Conservation (phyloP, 345 rosid genomes). For the Cardamine occulta region DNA sequence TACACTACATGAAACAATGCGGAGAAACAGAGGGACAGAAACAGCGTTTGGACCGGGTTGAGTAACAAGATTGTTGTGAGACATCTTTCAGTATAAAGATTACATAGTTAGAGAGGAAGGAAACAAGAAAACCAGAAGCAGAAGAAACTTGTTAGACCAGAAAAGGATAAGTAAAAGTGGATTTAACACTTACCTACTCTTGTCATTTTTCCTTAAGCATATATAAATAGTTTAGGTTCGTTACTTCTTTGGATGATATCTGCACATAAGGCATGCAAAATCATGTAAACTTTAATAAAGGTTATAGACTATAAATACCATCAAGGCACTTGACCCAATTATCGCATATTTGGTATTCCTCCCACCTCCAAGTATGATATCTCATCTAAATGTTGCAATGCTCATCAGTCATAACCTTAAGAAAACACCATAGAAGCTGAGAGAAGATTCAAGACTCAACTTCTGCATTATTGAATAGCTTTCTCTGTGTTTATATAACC, state of each 20-base stretch:
- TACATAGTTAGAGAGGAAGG: slow-evolving; percentile 12
- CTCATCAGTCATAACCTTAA: slow-evolving; percentile 24
- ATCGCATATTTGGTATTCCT: slow-evolving; percentile 26
- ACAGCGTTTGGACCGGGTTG: neutral
- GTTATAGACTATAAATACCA: slow-evolving; percentile 37
- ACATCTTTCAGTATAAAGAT: slow-evolving; percentile 23
- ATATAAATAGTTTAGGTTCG: slow-evolving; percentile 34
- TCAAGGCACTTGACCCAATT: slow-evolving; percentile 15
- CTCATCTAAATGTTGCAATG: slow-evolving; percentile 29
- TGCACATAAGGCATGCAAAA: slow-evolving; percentile 43
- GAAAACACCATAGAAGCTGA: slow-evolving; percentile 27
- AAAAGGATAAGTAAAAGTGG: slow-evolving; percentile 19
- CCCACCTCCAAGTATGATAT: slow-evolving; percentile 26
- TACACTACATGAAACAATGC: slow-evolving; percentile 26
- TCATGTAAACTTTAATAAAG: slow-evolving; percentile 21
- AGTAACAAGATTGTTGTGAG: slow-evolving; percentile 10
- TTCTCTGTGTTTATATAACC: slow-evolving; percentile 14
- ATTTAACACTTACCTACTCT: slow-evolving; percentile 31
- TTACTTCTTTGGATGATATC: slow-evolving; percentile 43
- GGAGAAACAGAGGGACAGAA: neutral
- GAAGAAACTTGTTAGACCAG: slow-evolving; percentile 33
- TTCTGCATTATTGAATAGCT: slow-evolving; percentile 26
- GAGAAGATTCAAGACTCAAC: slow-evolving; percentile 22
- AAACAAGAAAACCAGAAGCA: slow-evolving; percentile 13
- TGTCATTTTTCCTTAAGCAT: slow-evolving; percentile 39